Conservation (phyloP, 805 yeast species). For the Torulaspora maleeae region DNA sequence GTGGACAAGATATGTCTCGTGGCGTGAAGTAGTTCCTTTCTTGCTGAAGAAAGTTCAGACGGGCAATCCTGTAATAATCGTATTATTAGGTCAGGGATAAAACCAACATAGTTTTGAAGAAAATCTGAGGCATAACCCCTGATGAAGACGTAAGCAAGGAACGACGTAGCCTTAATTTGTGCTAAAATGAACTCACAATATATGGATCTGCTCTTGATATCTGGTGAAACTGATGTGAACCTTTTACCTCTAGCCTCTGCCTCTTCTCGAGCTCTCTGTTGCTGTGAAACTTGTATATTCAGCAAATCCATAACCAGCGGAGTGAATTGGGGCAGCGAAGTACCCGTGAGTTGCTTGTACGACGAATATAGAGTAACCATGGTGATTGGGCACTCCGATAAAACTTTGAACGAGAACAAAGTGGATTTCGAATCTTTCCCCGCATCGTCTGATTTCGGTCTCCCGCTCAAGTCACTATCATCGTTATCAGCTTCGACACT, state of each 20-base stretch:
- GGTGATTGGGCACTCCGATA: constrained; percentile 95
- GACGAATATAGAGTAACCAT: constrained; percentile 89
- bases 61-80: constrained; percentile 93
- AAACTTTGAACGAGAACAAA: constrained; percentile 78
- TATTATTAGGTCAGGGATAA: constrained; percentile 82
- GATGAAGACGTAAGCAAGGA: constrained; percentile 84
- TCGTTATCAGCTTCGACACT: constrained; percentile 7
- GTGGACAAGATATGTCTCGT: constrained; percentile 93
- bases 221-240: constrained; percentile 68
- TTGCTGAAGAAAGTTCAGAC: constrained; percentile 80
- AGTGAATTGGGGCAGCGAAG: constrained; percentile 68
- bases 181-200: constrained; percentile 87
- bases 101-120: constrained; percentile 48
- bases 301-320: constrained; percentile 77
- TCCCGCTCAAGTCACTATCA: constrained; percentile 3
- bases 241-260: constrained; percentile 54
- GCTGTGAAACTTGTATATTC: constrained; percentile 76
- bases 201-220: constrained; percentile 67
- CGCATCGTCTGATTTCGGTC: constrained; percentile 3
- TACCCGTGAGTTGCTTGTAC: constrained; percentile 67
- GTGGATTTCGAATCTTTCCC: constrained; percentile 58
- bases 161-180: constrained; percentile 94
- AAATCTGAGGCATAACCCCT: constrained; percentile 73
- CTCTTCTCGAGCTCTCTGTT: constrained; percentile 56
- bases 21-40: constrained; percentile 90